Evolutionary conservation across 1,284 basidiomycete species (phyloP).

Genomic region (Puccinia triticina): DNA sequence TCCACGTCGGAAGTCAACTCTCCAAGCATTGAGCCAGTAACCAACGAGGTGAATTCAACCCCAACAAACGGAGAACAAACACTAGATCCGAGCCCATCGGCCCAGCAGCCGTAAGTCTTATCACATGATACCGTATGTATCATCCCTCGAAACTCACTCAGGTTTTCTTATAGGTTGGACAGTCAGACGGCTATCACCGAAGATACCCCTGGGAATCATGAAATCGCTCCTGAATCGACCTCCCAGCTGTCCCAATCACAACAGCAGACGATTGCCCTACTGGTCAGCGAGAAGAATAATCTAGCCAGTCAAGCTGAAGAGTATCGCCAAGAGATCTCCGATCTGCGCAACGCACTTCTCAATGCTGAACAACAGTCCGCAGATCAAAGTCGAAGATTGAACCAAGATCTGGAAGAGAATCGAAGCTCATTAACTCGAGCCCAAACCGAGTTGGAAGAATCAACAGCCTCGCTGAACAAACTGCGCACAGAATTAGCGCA

Average conservation of each 20-base stretch:
- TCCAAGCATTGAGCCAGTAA: constrained; percentile 8
- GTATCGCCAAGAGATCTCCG: constrained; percentile 25
- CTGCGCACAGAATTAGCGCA: constrained; percentile 27
- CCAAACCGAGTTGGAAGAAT: constrained; percentile 34
- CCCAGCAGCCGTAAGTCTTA: neutral
- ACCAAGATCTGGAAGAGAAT: constrained; percentile 27
- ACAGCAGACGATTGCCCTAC: constrained; percentile 40
- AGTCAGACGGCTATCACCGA: neutral
- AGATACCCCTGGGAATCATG: neutral
- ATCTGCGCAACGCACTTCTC: constrained; percentile 8
- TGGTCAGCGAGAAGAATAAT: constrained; percentile 45
- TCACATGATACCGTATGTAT: neutral
- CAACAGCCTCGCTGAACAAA: neutral
- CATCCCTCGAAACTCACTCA: neutral
- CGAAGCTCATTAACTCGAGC: neutral
- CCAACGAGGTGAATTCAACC: neutral
- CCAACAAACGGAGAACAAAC: neutral
- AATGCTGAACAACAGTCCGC: constrained; percentile 23
- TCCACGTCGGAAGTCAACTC: neutral
- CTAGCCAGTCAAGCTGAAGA: constrained; percentile 38
- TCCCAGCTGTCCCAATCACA: constrained; percentile 21
- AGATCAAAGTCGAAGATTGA: constrained; percentile 3
- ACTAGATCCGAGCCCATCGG: neutral
- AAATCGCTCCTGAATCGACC: neutral
- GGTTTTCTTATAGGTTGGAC: neutral